Base-by-base conservation (phyloP, 2,329 filamentous ascomycete genomes). In the Lasiodiplodia sp. region DNA sequence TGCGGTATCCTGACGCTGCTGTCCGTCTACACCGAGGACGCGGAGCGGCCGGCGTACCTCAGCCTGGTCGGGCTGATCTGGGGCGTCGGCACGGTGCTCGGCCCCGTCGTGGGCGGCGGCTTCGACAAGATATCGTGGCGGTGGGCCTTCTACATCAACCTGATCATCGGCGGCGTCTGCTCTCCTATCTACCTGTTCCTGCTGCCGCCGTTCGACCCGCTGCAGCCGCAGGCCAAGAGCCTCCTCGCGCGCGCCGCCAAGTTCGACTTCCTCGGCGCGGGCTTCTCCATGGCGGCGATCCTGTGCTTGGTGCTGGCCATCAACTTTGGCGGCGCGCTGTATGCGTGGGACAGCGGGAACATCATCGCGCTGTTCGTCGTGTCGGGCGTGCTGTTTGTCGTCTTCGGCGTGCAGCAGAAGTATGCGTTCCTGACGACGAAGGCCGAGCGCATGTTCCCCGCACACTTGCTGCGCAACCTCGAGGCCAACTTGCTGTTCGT, bases 301-400 rank as follows among this genome's bases (percentile, higher is more conserved):
- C 73, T 79, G 1, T 75, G 76, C 8, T 71, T 84, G 38, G 21
- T 85, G 31, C 81, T 89, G 75, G 85, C 80, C 2, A 80, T 88
- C 69, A 80, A 79, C 66, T 85, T 87, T 53, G 86, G 84, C 10
- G 86, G 87, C 1, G 75, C 77, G 0, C 47, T 81, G 5, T 88
- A 82, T 65, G 71, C 78, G 0, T 88, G 86, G 86, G 72, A 78
- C 66, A 79, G 77, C 8, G 80, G 77, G 0, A 73, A 77, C 0
- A 79, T 79, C 18, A 86, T 88, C 55, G 78, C 76, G 0, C 74
- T 83, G 2, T 86, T 84, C 74, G 77, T 83, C 11, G 70, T 84
- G 1, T 82, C 81, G 14, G 83, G 77, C 1, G 74, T 85, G 0
- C 70, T 82, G 0, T 75, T 82, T 31, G 72, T 84, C 40, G 67